Base-by-base conservation (phyloP, 202 grass and related monocot species). In the Carex arenaria region DNA sequence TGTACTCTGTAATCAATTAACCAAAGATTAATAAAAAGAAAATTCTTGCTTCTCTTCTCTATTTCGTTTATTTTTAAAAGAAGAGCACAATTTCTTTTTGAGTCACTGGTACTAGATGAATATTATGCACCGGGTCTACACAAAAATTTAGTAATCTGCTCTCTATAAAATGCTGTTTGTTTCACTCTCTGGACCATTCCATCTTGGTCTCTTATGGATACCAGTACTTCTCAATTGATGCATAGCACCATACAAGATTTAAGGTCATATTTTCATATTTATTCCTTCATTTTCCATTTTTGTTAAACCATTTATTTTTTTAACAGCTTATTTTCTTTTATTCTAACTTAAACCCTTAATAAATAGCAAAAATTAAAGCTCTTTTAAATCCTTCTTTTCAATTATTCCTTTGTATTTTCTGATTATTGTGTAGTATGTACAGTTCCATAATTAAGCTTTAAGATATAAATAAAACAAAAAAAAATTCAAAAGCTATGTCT, bases 131-230 rank as follows among this genome's bases (percentile, higher is more conserved):
- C 49, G 71, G 4, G 19, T 75, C 49, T 54, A 75, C 3, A 15
- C 22, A 55, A 53, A 23, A 31, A 4, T 69, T 6, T 54, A 7
- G 49, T 17, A 75, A 31, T 74, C 22, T 54, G 51, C 14, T 34
- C 56, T 18, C 51, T 56, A 76, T 76, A 76, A 32, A 52, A 34
- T 20, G 51, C 17, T 18, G 72, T 4, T n/a, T 32, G 14, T 13
- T 76, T 76, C 49, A n/a, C 26, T 76, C 49, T 76, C 72, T 76
- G 51, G 14, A 76, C 51, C 51, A 56, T 76, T 76, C 72, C 72
- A 54, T 34, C 51, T 74, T 12, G 20, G n/a, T 34, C 47, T 57
- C 49, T 57, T 2, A 56, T 56, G 26, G 49, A 76, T 76, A 30
- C 51, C 26, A 28, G 51, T n/a, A 34, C 32, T 76, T n/a, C 18